phyloP scores from a whole-genome alignment of 208 protist genomes.

The Porcisia hertigi region DNA sequence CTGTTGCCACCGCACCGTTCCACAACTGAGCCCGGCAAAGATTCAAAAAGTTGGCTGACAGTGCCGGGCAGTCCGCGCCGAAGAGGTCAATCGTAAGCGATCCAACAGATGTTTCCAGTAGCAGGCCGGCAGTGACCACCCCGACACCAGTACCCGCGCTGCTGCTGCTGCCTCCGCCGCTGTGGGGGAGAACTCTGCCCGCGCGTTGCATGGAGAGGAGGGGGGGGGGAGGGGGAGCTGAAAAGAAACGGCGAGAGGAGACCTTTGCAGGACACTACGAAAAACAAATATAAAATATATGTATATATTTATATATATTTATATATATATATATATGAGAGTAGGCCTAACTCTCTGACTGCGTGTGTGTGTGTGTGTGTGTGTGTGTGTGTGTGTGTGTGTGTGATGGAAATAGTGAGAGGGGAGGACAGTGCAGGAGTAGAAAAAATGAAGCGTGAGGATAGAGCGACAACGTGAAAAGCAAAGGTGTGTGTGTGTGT shows the following conservation, averaged over 20 bases:
- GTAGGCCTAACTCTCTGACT: too few species aligned
- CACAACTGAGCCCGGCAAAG: constrained; percentile 68
- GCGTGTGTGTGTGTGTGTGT: not conserved
- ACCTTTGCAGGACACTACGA: not conserved
- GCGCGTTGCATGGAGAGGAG: not conserved
- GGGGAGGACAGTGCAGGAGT: not conserved
- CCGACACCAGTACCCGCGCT: not conserved
- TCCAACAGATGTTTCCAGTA: constrained; percentile 74
- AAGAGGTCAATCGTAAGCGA: constrained; percentile 64
- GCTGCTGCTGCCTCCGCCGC: not conserved
- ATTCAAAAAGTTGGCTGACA: constrained; percentile 68
- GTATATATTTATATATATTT: too few species aligned
- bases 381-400: not conserved
- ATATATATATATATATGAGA: too few species aligned
- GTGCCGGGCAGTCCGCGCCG: constrained; percentile 60
- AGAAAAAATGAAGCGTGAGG: not conserved
- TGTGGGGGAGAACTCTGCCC: not conserved
- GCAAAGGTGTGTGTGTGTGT: not conserved
- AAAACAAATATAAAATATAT: not conserved
- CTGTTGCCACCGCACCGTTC: constrained; percentile 62
- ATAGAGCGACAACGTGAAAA: not conserved
- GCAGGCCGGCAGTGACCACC: constrained; percentile 35
- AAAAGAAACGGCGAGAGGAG: not conserved
- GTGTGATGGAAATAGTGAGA: too few species aligned
- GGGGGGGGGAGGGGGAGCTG: not conserved